Base-by-base conservation (phyloP, 2,329 filamentous ascomycete species). In the Malbranchea zuffiana region DNA sequence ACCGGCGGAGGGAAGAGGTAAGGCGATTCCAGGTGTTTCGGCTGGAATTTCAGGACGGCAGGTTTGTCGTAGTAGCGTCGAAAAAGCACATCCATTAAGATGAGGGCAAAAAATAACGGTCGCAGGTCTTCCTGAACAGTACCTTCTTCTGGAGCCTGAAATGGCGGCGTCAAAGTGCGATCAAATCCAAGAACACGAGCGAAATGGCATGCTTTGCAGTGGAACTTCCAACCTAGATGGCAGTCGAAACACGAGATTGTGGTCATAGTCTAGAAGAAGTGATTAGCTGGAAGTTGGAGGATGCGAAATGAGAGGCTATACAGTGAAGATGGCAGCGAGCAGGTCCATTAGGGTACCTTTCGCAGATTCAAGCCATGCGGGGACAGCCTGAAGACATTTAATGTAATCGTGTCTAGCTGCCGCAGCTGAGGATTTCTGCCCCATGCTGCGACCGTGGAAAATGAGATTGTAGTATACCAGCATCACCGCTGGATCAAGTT, bases 161-260 rank as follows among this genome's bases (percentile, higher is more conserved):
- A 15, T 2, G 2, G 10, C 10, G 15, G 15, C 13, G 15, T 11
- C 3, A 2, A 10, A 11, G 16, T n/a, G 19, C 10, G 23, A 36
- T 13, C 12, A 36, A 29, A 12, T 11, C 13, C 13, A 19, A 36
- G 23, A 11, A 10, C n/a, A 7, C n/a, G n/a, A 29, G 34, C 23
- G 19, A 36, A 29, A 6, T 25, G 23, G 17, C 23, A 29, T 7
- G 34, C 34, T 15, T 29, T 25, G 7, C 23, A 23, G 34, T 29
- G 34, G 15, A 36, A 36, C 18, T 29, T 36, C 23, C 23, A 36
- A 11, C n/a, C 13, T 6, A 36, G 34, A 12, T 36, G 23, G n/a
- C 29, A 36, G 16, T 36, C 34, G 25, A 36, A 36, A 20, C n/a
- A 5, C n/a, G 6, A 19, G 15, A 36, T 21, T 29, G 34, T 15